These are phyloP conservation scores for Stenocarpella maydis DNA, from an alignment of 2,329 filamentous ascomycete species.

Conservation along the genomic window DNA sequence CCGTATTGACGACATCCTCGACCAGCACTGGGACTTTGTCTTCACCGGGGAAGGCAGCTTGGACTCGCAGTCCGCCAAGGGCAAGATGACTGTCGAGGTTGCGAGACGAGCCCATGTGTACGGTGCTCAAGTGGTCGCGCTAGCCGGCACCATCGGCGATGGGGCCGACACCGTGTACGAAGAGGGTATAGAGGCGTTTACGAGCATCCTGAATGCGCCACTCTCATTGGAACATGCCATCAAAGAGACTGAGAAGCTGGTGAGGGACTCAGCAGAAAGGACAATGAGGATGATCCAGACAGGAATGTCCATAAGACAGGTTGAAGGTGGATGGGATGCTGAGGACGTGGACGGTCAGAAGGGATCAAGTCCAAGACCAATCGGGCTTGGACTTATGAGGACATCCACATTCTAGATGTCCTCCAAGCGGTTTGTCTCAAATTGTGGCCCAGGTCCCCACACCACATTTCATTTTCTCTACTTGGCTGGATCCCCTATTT, in stretches of 20 bases:
- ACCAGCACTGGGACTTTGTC: constrained; percentile 55
- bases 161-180: constrained; percentile 45
- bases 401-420: neutral
- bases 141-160: constrained; percentile 48
- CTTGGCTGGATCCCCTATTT: neutral
- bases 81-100: constrained; percentile 63
- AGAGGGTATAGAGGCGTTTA: constrained; percentile 46
- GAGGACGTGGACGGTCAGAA: neutral
- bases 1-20: constrained; percentile 54
- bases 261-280: constrained; percentile 42
- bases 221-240: constrained; percentile 43
- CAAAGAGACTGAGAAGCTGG: constrained; percentile 39
- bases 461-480: neutral
- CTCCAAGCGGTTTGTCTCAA: neutral
- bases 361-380: neutral
- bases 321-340: neutral
- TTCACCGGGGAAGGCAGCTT: constrained; percentile 62
- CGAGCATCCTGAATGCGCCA: constrained; percentile 43
- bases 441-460: neutral
- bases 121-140: constrained; percentile 53
- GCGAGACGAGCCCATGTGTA: constrained; percentile 55
- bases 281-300: constrained; percentile 42
- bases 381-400: neutral
- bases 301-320: constrained; percentile 13
- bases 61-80: constrained; percentile 58